Evolutionary conservation across 495 filamentous ascomycete genomes (phyloP), one percentile per base, ranked within the genome.

Genomic region (Penicillium herquei): DNA sequence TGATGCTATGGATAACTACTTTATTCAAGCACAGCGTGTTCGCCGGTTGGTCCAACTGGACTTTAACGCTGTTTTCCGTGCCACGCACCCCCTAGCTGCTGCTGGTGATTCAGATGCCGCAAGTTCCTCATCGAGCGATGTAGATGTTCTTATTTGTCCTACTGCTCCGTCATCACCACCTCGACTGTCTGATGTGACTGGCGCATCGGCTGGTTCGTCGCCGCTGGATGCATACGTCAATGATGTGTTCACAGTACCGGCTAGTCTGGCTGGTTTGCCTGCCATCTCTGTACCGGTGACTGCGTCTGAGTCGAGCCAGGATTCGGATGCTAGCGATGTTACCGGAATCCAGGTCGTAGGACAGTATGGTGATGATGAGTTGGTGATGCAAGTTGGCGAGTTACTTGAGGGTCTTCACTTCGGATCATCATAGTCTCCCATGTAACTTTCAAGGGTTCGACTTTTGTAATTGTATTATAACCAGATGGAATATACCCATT

Each of bases 171-270:
- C 88, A 3, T 66, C 82, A 6, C 84, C 95, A 5, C 94, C 94
- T 3, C 71, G 65, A 37, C 65, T 94, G 8, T 77, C 76, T 16
- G 73, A 84, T 21, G 61, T 84, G 6, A 69, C 70, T 51, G 65
- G 69, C 50, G 35, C 63, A n/a, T 69, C 70, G 46, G 56, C 49
- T 7, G 47, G 40, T 5, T 49, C 58, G 10, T 71, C 70, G 12
- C 62, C 74, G 0, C 56, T 87, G 41, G 76, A 85, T 64, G 80
- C 81, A 2, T 98, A 96, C 64, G 87, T 89, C 71, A 96, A 91
- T 61, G 94, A 99, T 74, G 90, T 96, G 12, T 90, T 97, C 69
- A 98, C 94, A 0, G 94, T 98, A 7, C 94, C 94, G 12, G 91
- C 95, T 17, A 96, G 89, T 64, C 70, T 99, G 55, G 95, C 94